Evolutionary conservation across 129 eudicot genomes (phyloP).

Genomic region (Tanacetum coccineum): DNA sequence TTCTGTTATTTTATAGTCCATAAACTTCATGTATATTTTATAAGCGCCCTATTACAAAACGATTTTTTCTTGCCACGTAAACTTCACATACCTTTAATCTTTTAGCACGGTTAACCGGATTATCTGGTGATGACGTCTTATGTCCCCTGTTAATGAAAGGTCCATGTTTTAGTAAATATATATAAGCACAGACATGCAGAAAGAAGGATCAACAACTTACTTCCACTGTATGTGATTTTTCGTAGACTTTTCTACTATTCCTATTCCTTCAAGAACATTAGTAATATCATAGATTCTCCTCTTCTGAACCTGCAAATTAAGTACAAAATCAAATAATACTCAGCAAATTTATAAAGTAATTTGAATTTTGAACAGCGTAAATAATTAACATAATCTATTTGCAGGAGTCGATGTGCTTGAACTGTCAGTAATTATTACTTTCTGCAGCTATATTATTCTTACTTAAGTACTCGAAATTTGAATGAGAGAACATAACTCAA

Average conservation of each 20-base stretch:
- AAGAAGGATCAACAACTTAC: conserved; percentile 32
- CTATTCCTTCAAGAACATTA: conserved; percentile 82
- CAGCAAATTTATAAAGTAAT: neutral
- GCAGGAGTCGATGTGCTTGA: neutral
- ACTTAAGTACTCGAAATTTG: no score
- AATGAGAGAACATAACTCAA: no score
- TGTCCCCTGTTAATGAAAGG: conserved; percentile 45
- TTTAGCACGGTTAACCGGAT: conserved; percentile 25
- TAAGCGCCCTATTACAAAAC: neutral
- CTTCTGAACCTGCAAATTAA: conserved; percentile 59
- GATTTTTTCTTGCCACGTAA: neutral
- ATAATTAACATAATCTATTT: conserved; percentile 11
- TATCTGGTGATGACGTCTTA: conserved; percentile 27
- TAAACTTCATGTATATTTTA: neutral
- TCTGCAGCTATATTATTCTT: no score
- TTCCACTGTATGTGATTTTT: conserved; percentile 70
- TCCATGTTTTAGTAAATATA: conserved; percentile 20
- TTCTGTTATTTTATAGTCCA: neutral
- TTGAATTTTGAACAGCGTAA: neutral
- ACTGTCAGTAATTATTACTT: no score
- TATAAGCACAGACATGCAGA: conserved; percentile 8
- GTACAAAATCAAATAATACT: neutral
- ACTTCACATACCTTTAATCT: conserved; percentile 45
- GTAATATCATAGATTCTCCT: conserved; percentile 85
- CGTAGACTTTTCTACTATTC: conserved; percentile 67